Evolutionary conservation across 2,329 filamentous ascomycete species (phyloP), one percentile per base, ranked within the genome.

Genomic region (Cladosporium oxysporum): DNA sequence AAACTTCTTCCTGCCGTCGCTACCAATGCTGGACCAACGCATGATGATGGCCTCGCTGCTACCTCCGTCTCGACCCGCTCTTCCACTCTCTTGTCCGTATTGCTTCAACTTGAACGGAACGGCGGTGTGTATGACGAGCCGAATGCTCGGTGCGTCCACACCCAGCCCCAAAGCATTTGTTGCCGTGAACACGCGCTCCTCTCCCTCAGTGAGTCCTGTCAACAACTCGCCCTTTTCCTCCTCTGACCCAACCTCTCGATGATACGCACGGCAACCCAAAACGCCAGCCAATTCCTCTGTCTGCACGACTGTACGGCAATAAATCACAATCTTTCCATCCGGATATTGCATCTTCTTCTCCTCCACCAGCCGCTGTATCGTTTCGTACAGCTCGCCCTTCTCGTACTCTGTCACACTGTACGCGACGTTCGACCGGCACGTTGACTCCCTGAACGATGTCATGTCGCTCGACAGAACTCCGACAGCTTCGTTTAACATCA

Each of bases 101-200:
- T 60, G 33, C 23, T 33, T 49, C n/a, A 60, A 16, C n/a, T 33
- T n/a, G 16, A 44, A 21, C 11, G 16, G 29, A 23, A 60, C 58
- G 29, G 33, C 58, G 14, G 44, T 37, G 41, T 60, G 58, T 28
- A 60, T 33, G n/a, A 60, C 58, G 23, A 60, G 33, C 11, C 58
- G 29, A 31, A 60, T 49, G 23, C 23, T 28, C 28, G 58, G 35
- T 28, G 58, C 58, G 35, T 60, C 58, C 26, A 60, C 28, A 28
- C 58, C 58, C 58, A 47, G 29, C 10, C 58, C 58, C 28, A 60
- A 33, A 18, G 58, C 58, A 18, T 23, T 60, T 37, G 58, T 60
- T 23, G 58, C 35, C 35, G 23, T 18, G 18, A 60, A 60, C 57
- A 59, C 31, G 12, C 57, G 23, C 8, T 59, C 21, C 31, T 12